Evolutionary conservation across 177 flowering plant species (phyloP).

Genomic region (Vitis hybrid): DNA sequence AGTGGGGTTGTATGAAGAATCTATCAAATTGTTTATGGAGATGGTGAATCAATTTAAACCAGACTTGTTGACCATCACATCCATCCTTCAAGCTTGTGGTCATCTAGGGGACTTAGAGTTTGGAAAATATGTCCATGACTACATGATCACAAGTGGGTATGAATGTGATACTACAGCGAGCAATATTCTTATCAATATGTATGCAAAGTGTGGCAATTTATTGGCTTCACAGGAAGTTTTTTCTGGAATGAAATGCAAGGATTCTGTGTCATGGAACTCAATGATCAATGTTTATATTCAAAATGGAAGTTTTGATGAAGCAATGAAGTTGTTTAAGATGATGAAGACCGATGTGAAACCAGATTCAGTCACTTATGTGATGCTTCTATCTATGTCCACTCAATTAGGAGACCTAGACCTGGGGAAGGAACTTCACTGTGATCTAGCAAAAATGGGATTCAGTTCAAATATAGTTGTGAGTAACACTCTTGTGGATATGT

Average conservation of each 20-base stretch:
- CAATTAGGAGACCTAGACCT: slow-evolving; percentile 18
- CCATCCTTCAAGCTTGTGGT: slow-evolving; percentile 43
- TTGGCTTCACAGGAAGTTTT: slow-evolving; percentile 36
- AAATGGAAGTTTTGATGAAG: slow-evolving; percentile 25
- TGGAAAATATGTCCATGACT: slow-evolving; percentile 39
- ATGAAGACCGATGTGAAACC: slow-evolving; percentile 35
- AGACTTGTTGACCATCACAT: slow-evolving; percentile 39
- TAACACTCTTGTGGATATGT: slow-evolving; percentile 39
- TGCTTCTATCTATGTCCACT: slow-evolving; percentile 39
- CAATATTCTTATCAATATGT: slow-evolving; percentile 52
- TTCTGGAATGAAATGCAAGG: slow-evolving; percentile 30
- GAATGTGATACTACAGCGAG: slow-evolving; percentile 28
- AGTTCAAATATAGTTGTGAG: slow-evolving; percentile 28
- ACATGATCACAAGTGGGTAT: slow-evolving; percentile 27
- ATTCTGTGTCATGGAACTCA: slow-evolving; percentile 52
- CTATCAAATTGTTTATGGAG: slow-evolving; percentile 38
- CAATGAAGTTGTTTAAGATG: slow-evolving; percentile 24
- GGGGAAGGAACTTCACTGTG: slow-evolving; percentile 39
- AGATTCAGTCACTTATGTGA: slow-evolving; percentile 46
- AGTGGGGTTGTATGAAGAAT: slow-evolving; percentile 35
- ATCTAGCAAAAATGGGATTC: slow-evolving; percentile 31
- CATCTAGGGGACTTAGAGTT: slow-evolving; percentile 26
- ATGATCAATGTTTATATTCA: slow-evolving; percentile 37
- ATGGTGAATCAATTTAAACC: slow-evolving; percentile 40
- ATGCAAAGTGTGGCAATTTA: slow-evolving; percentile 44